Conservation (phyloP, 1,284 basidiomycete genomes). For the Tilletia horrida region DNA sequence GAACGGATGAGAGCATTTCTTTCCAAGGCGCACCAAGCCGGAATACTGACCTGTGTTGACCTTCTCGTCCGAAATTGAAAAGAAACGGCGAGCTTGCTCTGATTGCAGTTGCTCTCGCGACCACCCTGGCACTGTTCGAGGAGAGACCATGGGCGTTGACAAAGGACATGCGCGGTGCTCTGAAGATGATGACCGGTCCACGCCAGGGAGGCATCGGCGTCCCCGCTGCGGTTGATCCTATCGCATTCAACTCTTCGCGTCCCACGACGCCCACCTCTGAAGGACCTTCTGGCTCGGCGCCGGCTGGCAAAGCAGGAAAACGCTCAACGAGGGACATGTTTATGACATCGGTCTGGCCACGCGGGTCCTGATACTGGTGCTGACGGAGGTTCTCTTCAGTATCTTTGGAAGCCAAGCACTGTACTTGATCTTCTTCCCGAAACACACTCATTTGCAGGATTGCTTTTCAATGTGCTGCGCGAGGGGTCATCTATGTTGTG, state of each 20-base stretch:
- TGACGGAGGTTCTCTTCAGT: no score
- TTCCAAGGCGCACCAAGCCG: no score
- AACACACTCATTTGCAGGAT: no score
- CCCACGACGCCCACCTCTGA: background rate
- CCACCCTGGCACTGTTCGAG: slow-evolving; percentile 35
- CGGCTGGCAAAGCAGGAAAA: background rate
- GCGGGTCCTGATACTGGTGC: no score
- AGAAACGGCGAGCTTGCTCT: slow-evolving; percentile 32
- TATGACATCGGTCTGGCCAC: slow-evolving; percentile 10
- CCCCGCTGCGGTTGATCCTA: background rate
- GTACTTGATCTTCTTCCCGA: no score
- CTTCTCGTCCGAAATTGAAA: no score
- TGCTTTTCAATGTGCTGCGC: no score
- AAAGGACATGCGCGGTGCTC: slow-evolving; percentile 13
- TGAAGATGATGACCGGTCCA: slow-evolving; percentile 13
- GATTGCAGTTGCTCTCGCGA: slow-evolving; percentile 32
- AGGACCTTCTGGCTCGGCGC: no score
- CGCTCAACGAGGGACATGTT: background rate
- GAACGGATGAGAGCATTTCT: background rate
- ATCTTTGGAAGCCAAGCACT: no score
- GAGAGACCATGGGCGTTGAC: slow-evolving; percentile 29
- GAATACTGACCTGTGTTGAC: no score
- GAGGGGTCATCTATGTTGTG: no score
- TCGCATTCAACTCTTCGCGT: no score
- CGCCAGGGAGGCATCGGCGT: slow-evolving; percentile 18